Evolutionary conservation across 31 red algal species (phyloP), one percentile per base, ranked within the genome.

Genomic region (Asparagopsis taxiformis): DNA sequence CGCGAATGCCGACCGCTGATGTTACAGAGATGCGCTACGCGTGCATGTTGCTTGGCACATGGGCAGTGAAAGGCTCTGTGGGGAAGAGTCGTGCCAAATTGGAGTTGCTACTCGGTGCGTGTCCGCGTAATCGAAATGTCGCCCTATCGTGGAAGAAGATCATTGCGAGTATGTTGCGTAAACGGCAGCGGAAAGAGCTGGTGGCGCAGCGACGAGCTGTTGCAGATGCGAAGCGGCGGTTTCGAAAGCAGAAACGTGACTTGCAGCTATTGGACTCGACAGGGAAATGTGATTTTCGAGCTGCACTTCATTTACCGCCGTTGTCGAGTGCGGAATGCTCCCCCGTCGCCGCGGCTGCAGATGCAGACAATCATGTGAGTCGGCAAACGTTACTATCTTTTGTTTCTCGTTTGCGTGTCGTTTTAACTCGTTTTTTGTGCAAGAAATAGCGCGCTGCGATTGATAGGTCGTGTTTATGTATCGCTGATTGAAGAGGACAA

Each of bases 141-240:
- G 80, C 80, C 6, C 25, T 19, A 4, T 75, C 69, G 3, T 85
- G 80, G 80, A 58, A 85, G 58, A 85, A 85, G 41, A 13, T 56
- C 15, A 46, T 85, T 43, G 41, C 51, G 19, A 48, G 59, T 39
- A 69, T 56, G 1, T 70, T 85, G 29, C 43, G 80, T 4, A 85
- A 75, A 51, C 74, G 51, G 54, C 66, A 41, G 16, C 56, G 80
- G 35, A 74, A 32, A 37, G 46, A 85, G 33, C 44, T 31, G 15
- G 26, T 23, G 21, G 60, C 32, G 3, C 4, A 21, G 55, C 43
- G 51, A 67, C 11, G 46, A 2, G 15, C 21, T 31, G 70, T 67
- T 25, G 62, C 62, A 28, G 68, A 85, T 7, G 10, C 13, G 11
- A 85, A 85, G 69, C 22, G 80, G 37, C 36, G 58, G 28, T 25